Percentiles rank a stretch among this genome's conserved stretches.
phyloP scores from a whole-genome alignment of 306 rosid genomes.

The Benincasa hispida region DNA sequence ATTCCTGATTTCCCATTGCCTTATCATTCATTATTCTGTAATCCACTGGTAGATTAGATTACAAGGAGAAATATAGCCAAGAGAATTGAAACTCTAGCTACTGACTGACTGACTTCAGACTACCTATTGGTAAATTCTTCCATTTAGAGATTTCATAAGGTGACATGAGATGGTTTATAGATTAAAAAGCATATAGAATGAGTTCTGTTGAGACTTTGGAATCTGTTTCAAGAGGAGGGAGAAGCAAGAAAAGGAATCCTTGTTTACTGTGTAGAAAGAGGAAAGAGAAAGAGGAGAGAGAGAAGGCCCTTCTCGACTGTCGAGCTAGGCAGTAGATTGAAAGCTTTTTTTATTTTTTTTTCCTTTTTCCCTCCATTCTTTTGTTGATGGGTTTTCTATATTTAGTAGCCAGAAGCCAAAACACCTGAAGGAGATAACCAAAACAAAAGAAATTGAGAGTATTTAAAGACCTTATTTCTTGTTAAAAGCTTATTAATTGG shows the following conservation, averaged over 20 bases:
- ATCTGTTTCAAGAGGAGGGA: not conserved
- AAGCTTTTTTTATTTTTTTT: not conserved
- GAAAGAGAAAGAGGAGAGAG: constrained; percentile 1
- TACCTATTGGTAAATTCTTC: not conserved
- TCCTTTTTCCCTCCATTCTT: not conserved
- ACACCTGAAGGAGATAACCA: not conserved
- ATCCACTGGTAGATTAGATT: not conserved
- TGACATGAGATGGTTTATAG: not conserved
- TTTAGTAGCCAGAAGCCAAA: not conserved
- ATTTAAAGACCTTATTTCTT: not conserved
- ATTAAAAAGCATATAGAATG: not conserved
- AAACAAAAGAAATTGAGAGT: not conserved
- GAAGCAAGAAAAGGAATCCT: not conserved
- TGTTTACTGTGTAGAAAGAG: not conserved
- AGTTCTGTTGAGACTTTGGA: not conserved
- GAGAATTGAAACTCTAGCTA: not conserved
- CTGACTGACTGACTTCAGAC: not conserved
- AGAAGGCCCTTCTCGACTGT: constrained; percentile 30
- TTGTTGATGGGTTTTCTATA: not conserved
- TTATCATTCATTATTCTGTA: not conserved
- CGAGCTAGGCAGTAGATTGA: constrained; percentile 66
- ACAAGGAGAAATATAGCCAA: not conserved
- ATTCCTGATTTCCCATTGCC: not conserved
- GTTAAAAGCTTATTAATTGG: not conserved
- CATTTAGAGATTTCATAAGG: not conserved